Evolutionary conservation across 2,329 filamentous ascomycete genomes (phyloP), one percentile per base, ranked within the genome.

Genomic region (Xylariaceae sp.): DNA sequence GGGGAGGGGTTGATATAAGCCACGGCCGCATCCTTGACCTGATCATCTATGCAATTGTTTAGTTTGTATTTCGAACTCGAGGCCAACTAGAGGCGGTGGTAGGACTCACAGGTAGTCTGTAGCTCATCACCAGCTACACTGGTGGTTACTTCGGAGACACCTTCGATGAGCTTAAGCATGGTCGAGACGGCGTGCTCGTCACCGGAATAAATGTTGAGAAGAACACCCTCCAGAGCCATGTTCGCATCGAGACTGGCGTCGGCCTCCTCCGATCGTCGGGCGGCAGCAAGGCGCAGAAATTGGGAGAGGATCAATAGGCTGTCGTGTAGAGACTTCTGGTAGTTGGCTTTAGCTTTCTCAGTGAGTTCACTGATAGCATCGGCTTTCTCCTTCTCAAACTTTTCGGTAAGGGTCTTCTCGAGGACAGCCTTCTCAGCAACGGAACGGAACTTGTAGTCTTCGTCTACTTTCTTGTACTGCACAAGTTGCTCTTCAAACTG

Each of bases 251-350:
- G 71, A 41, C 76, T 73, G 47, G 81, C 78, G 63, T 87, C 80
- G 52, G 76, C 80, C 60, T 88, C 87, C 67, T 89, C 85, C 26
- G 83, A 79, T 64, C 88, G 81, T 62, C 89, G 84, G 64, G 88
- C 85, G 55, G 89, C 89, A 56, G 89, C 89, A 39, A 91, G 80
- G 62, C 87, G 84, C 60, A 94, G 75, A 76, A 94, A 95, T 68
- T 90, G 87, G 4, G 88, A 89, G 60, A 94, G 75, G 30, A 83
- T 76, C 47, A 91, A 75, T 41, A 94, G 75, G 67, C 83, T 84
- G 62, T 83, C 78, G 63, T 83, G 78, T 61, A 88, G 77, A 30
- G 75, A 72, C 66, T 79, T 78, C 64, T 81, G 72, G 47, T 77
- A 74, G 55, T 82, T 77, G 55, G 74, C 76, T 52, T 76, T 70